Evolutionary conservation across 805 yeast genomes (phyloP), one percentile per base, ranked within the genome.

Genomic region (Torulaspora delbrueckii): DNA sequence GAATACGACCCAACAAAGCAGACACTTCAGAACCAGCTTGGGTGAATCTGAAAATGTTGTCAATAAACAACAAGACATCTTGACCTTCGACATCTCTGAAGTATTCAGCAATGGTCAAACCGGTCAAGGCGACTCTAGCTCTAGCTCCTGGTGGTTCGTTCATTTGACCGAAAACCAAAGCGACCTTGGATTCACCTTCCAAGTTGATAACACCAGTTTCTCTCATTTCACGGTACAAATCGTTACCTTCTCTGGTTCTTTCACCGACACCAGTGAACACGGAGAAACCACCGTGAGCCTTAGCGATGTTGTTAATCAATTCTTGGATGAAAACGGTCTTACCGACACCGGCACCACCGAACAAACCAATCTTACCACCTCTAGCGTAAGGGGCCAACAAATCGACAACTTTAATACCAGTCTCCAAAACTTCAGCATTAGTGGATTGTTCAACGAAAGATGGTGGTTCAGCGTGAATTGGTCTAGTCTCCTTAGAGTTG

Each of bases 301-400:
- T 93, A 73, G 99, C 99, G 70, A 91, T 93, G 83, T 91, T 91
- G 90, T 93, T 91, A 76, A 91, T 91, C 79, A 91, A 83, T 80
- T 91, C 99, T 82, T 91, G 99, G 78, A 91, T 91, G 79, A 91
- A 91, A 57, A 91, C 99, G 75, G 99, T 91, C 78, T 91, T 91
- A 79, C 99, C 99, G 86, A 91, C 99, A 91, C 99, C 99, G 75
- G 99, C 99, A 91, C 99, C 99, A 81, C 99, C 99, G 86, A 91
- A 91, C 71, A 91, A 84, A 84, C 99, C 99, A 88, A 91, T 91
- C 84, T 91, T 91, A 87, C 99, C 99, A 87, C 99, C 99, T 87
- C 97, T 89, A 72, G 99, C 98, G 81, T 91, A 91, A 65, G 99
- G 99, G 64, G 99, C 99, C 62, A 91, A 82, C 71, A 91, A 81